Base-by-base conservation (phyloP, 2,329 filamentous ascomycete species). In the Elsinoe australis region DNA sequence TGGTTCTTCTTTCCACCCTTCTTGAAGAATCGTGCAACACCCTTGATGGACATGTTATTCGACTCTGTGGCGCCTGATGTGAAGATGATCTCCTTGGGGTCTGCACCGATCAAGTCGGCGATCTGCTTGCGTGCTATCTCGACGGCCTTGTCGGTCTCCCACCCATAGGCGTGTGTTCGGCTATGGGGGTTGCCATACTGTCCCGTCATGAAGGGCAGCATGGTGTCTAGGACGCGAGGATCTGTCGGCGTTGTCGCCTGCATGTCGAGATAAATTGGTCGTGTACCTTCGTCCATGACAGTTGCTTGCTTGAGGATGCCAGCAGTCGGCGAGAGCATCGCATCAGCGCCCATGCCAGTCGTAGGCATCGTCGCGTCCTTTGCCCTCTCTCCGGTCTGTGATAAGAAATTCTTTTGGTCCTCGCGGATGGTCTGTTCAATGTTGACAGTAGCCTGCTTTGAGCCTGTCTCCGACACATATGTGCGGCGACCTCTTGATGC, bases 11-110 rank as follows among this genome's bases (percentile, higher is more conserved):
- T 95, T 59, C 88, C 89, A 2, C 80, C 82, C 50, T 87, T 80
- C 56, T 87, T 88, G 64, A 95, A 95, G 71, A 98, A 98, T 54
- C 90, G 79, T 15, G 92, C 89, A 6, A 98, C 90, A 54, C 92
- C 92, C 71, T 98, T 98, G 71, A 98, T 87, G 67, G 88, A 95
- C 92, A 98, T 98, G 62, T 98, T 98, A 70, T 98, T 98, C 64
- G 88, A 95, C 72, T 98, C 92, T 0, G 92, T 98, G 12, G 92
- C 92, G 49, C 92, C 92, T 60, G 89, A 95, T 5, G 92, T 98
- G 70, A 98, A 96, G 59, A 98, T 94, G 56, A 98, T 96, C 65
- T 98, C 92, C 69, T 98, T 98, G 4, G 92, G 74, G 64, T 98
- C 88, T 21, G 92, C 92, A 19, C 90, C 90, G 56, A 98, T 92